A percentile compares a stretch with the other conserved stretches of the same genome.
phyloP scores from a whole-genome alignment of 2,329 filamentous ascomycete species.

The Aphanocladium album region DNA sequence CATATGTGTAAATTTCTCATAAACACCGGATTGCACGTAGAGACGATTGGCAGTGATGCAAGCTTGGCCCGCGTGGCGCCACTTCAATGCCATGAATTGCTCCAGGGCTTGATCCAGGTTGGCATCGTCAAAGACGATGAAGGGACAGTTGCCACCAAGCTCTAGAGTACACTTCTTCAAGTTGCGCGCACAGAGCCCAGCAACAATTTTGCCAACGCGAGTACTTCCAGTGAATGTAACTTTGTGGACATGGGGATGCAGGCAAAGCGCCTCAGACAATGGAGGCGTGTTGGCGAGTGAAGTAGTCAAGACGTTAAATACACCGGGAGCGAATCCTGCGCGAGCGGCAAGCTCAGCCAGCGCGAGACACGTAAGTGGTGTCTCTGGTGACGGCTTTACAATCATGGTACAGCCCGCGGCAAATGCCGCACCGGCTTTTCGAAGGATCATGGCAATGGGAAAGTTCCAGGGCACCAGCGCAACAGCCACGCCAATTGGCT shows the following conservation, averaged over 20 bases:
- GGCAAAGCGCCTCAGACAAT: constrained; percentile 42
- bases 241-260: constrained; percentile 48
- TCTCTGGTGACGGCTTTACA: constrained; percentile 67
- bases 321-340: constrained; percentile 71
- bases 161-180: constrained; percentile 66
- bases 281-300: constrained; percentile 39
- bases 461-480: constrained; percentile 53
- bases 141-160: constrained; percentile 64
- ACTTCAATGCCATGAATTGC: constrained; percentile 60
- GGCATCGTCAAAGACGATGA: constrained; percentile 64
- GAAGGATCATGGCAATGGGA: constrained; percentile 45
- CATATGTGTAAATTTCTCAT: constrained; percentile 54
- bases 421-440: constrained; percentile 49
- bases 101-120: constrained; percentile 60
- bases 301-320: constrained; percentile 50
- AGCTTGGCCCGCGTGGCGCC: constrained; percentile 68
- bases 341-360: constrained; percentile 62
- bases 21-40: constrained; percentile 56
- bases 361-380: constrained; percentile 66
- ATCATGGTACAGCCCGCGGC: constrained; percentile 75
- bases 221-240: constrained; percentile 76
- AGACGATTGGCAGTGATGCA: constrained; percentile 62
- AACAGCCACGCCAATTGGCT: constrained; percentile 31
- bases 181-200: constrained; percentile 52
- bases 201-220: constrained; percentile 62